These are phyloP conservation scores for Enterospora canceri DNA, from an alignment of 371 early-diverging fungal genomes.

Conservation along the genomic window DNA sequence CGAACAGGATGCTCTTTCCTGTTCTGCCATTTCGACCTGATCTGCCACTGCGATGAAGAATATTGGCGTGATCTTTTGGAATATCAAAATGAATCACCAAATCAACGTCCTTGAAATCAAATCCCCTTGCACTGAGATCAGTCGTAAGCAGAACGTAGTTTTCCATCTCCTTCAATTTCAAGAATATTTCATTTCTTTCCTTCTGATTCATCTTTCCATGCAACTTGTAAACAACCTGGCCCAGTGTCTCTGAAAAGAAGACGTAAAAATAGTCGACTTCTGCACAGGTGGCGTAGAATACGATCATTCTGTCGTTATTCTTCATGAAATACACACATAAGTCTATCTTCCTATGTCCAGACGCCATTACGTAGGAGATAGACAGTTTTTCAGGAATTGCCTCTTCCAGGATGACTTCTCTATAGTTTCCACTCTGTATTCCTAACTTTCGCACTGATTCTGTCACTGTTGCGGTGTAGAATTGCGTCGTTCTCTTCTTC, in stretches of 20 bases:
- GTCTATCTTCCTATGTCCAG: too few species aligned
- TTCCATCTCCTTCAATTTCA: slow-evolving; percentile 23
- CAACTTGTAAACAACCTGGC: background rate
- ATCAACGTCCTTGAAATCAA: slow-evolving; percentile 50
- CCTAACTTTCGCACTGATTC: slow-evolving; percentile 17
- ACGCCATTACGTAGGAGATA: slow-evolving; percentile 10
- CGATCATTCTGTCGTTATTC: slow-evolving; percentile 31
- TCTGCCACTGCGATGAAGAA: slow-evolving; percentile 90
- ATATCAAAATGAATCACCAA: slow-evolving; percentile 62
- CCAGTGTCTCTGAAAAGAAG: background rate
- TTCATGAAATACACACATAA: background rate
- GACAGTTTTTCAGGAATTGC: slow-evolving; percentile 18
- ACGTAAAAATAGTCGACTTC: slow-evolving; percentile 56
- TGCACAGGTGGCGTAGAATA: slow-evolving; percentile 53
- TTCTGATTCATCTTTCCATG: slow-evolving; percentile 50
- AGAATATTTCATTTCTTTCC: slow-evolving; percentile 40
- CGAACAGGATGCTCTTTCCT: slow-evolving; percentile 64
- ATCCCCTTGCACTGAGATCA: slow-evolving; percentile 53
- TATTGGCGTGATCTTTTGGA: slow-evolving; percentile 81
- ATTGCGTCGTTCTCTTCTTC: slow-evolving; percentile 9
- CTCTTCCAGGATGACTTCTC: slow-evolving; percentile 9
- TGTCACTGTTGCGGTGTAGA: slow-evolving; percentile 41
- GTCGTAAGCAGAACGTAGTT: slow-evolving; percentile 46
- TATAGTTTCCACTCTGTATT: slow-evolving; percentile 15
- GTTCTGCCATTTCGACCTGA: slow-evolving; percentile 76